Evolutionary conservation across 306 rosid genomes (phyloP), one percentile per base, ranked within the genome.

Genomic region (Rubus parviflorus): DNA sequence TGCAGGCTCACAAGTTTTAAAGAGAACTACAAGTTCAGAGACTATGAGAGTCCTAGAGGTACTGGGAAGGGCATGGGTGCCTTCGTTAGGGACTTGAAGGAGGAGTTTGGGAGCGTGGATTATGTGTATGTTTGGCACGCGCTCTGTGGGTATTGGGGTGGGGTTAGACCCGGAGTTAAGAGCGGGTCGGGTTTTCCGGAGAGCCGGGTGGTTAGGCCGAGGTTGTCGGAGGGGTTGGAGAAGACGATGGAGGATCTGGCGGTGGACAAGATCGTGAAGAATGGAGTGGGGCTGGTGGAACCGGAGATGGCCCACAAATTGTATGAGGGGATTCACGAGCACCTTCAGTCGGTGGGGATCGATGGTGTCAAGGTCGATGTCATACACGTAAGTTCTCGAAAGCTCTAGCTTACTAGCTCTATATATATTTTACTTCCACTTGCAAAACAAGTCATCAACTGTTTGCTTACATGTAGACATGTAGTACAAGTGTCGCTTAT

Each of bases 331-430:
- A 82, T 90, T 45, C 96, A 92, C 54, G 83, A 90, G 0, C 89
- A 87, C 25, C 75, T 92, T 0, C 42, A 79, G 19, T 83, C 91
- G 0, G 77, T 73, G 8, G 97, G 93, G 4, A 74, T 92, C 74
- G 96, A 88, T 46, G 91, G 93, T 43, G 91, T 92, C 47, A 92
- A 92, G 83, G 87, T 92, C 64, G 97, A 92, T 76, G 96, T 92
- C 43, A 86, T 85, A 5, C 89, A 88, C 41, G 96, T 90, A 77
- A 83, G 88, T 81, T 66, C 66, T 35, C 56, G 23, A 38, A 60
- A 68, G 16, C n/a, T 3, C 46, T 11, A 0, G 8, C 38, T 19
- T n/a, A n/a, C n/a, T n/a, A n/a, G n/a, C n/a, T n/a, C n/a, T n/a
- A n/a, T n/a, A n/a, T n/a, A 30, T 30, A 30, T 30, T 48, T 12